phyloP scores from a whole-genome alignment of 495 filamentous ascomycete genomes.

The Penicillium maclennaniae region DNA sequence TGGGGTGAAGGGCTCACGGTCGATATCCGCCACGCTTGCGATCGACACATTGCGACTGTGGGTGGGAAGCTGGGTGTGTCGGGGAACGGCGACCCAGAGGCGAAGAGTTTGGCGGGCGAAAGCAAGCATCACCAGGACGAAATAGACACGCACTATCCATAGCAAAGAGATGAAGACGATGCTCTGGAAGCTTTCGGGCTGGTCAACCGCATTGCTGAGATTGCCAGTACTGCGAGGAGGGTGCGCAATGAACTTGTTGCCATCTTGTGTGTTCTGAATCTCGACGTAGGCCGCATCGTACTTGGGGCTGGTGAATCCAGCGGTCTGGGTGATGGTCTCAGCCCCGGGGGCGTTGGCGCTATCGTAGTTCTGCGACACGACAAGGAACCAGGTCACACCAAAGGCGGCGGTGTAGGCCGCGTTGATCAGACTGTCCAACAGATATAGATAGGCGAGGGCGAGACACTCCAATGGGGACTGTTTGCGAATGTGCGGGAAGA shows the following conservation, averaged over 20 bases:
- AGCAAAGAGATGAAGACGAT: constrained; percentile 68
- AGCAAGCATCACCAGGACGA: constrained; percentile 72
- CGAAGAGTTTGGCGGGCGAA: constrained; percentile 72
- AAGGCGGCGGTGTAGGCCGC: constrained; percentile 74
- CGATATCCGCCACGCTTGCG: constrained; percentile 44
- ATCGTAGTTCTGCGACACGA: constrained; percentile 55
- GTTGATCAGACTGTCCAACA: constrained; percentile 76
- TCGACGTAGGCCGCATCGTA: constrained; percentile 51
- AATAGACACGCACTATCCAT: constrained; percentile 71
- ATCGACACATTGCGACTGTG: constrained; percentile 45
- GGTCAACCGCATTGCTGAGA: constrained; percentile 51
- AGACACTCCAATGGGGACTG: constrained; percentile 65
- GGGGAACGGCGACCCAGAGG: constrained; percentile 44
- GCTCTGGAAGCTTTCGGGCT: constrained; percentile 69
- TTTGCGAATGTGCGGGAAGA: constrained; percentile 67
- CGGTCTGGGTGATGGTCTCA: constrained; percentile 56
- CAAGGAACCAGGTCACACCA: constrained; percentile 77
- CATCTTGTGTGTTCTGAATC: constrained; percentile 22
- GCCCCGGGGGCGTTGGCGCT: constrained; percentile 39
- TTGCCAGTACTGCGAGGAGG: constrained; percentile 30
- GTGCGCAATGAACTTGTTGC: constrained; percentile 24
- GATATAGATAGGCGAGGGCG: constrained; percentile 69
- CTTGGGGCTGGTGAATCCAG: constrained; percentile 66
- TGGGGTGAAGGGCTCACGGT: constrained; percentile 67
- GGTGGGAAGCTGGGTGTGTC: constrained; percentile 43